These are phyloP conservation scores for Mycothermus thermophilus DNA, from an alignment of 495 filamentous ascomycete genomes.

Conservation along the genomic window DNA sequence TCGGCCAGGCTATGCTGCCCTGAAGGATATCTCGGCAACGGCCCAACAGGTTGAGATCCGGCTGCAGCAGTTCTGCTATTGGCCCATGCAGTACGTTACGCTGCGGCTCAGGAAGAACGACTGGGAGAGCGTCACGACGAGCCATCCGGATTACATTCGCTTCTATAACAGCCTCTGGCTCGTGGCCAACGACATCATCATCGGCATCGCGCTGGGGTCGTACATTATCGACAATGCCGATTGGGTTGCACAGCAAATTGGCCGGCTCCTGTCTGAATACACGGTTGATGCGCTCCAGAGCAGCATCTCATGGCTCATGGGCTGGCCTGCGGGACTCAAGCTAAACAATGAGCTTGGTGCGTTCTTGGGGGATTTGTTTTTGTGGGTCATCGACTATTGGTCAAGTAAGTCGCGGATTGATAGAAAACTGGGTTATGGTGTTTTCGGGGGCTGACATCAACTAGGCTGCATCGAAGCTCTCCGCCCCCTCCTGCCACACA, in stretches of 20 bases:
- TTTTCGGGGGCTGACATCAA: neutral
- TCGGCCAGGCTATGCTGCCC: constrained; percentile 61
- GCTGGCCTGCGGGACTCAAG: constrained; percentile 95
- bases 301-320: constrained; percentile 92
- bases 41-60: constrained; percentile 98
- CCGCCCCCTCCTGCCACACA: constrained; percentile 61
- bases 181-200: constrained; percentile 96
- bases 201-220: constrained; percentile 87
- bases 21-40: constrained; percentile 92
- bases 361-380: constrained; percentile 86
- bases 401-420: constrained; percentile 52
- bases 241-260: constrained; percentile 73
- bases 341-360: constrained; percentile 87
- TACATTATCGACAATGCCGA: constrained; percentile 93
- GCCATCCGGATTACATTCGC: constrained; percentile 94
- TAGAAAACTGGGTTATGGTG: constrained; percentile 7
- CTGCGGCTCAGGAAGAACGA: constrained; percentile 76
- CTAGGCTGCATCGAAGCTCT: constrained; percentile 60
- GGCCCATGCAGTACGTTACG: constrained; percentile 92
- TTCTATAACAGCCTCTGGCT: constrained; percentile 99
- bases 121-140: constrained; percentile 91
- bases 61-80: constrained; percentile 96
- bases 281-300: constrained; percentile 78
- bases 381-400: constrained; percentile 99
- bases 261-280: constrained; percentile 61